Evolutionary conservation across 495 filamentous ascomycete genomes (phyloP), one percentile per base, ranked within the genome.

Genomic region (Immersiella caudata): DNA sequence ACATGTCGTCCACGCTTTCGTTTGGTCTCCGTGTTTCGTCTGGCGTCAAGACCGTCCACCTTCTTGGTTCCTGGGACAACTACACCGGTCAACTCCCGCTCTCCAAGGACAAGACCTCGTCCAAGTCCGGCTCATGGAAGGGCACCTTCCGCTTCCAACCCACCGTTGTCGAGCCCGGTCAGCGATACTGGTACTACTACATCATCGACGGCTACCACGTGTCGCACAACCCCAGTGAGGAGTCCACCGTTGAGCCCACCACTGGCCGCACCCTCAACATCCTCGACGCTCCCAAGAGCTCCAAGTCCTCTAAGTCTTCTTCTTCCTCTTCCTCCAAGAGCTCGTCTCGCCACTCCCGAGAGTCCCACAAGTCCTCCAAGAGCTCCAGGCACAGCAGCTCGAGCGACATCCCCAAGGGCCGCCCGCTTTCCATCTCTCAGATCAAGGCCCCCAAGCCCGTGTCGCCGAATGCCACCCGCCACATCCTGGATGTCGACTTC

Each of bases 111-210:
- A 87, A 87, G 84, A 78, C 80, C 70, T 85, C 89, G 66, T 88
- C 84, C 80, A 96, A 93, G 86, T 84, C 86, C 68, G 94, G 91
- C 74, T 87, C 89, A 64, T 97, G 96, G 91, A 90, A 92, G 73
- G 96, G 95, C 76, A 96, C 93, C 76, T 97, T 99, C 86, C 88
- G 91, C 80, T 97, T 99, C 84, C 93, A 94, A 82, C 89, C 89
- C 76, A 81, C 87, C 55, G 90, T 91, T 66, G 85, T 97, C 62
- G 87, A 93, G 83, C 84, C 91, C 64, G 92, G 94, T 66, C 86
- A 89, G 74, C 89, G 95, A 72, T 98, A 97, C 89, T 99, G 96
- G 95, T 99, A 98, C 88, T 99, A 99, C 87, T 99, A 97, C 85
- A 97, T 99, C 90, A 96, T 98, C 82, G 95, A 99, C 76, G 95